Conservation (phyloP, 108 stramenopile genomes). For the Cyclotella atomus region DNA sequence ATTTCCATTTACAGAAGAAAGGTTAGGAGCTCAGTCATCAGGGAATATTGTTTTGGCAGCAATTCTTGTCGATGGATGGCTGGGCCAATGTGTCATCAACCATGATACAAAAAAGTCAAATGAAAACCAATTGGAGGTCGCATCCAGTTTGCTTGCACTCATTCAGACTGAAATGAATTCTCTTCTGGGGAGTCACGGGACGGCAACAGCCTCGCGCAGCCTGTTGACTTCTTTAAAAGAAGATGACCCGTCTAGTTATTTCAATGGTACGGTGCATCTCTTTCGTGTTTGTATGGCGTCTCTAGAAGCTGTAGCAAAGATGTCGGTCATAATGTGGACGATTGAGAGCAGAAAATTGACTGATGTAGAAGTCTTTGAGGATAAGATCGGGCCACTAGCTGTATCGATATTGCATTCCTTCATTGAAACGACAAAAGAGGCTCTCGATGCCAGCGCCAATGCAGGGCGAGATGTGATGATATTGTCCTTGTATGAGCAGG, state of each 20-base stretch:
- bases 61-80: slow-evolving; percentile 43
- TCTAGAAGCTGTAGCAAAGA: slow-evolving; percentile 41
- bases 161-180: slow-evolving; percentile 26
- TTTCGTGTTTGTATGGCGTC: slow-evolving; percentile 39
- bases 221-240: not conserved
- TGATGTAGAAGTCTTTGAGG: slow-evolving; percentile 12
- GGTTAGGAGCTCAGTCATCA: not conserved
- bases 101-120: slow-evolving; percentile 50
- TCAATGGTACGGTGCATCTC: slow-evolving; percentile 16
- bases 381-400: slow-evolving; percentile 28
- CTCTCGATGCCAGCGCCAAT: slow-evolving; percentile 8
- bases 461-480: not conserved
- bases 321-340: slow-evolving; percentile 35
- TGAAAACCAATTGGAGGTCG: slow-evolving; percentile 30
- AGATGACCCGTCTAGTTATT: not conserved
- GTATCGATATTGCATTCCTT: slow-evolving; percentile 29
- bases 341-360: slow-evolving; percentile 4
- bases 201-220: not conserved
- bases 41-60: slow-evolving; percentile 16
- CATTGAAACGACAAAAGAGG: slow-evolving; percentile 27
- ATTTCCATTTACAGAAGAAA: not conserved
- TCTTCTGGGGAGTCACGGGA: slow-evolving; percentile 21
- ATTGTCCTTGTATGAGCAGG: slow-evolving; percentile 13
- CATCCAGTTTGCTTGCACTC: slow-evolving; percentile 28
- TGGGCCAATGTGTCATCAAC: slow-evolving; percentile 47